These are phyloP conservation scores for Xylaria sp. DNA, from an alignment of 2,329 filamentous ascomycete species.

Conservation along the genomic window DNA sequence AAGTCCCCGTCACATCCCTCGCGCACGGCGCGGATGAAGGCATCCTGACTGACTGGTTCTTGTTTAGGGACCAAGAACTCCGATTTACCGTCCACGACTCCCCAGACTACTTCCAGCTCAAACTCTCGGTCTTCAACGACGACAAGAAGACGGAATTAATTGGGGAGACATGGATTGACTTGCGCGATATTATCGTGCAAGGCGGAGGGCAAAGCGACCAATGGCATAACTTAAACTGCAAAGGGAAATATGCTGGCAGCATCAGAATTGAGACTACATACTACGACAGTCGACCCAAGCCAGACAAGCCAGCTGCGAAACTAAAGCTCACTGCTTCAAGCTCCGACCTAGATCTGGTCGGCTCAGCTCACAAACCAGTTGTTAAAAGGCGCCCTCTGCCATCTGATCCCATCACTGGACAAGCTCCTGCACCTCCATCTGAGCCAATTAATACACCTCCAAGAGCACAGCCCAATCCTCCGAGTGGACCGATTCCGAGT, in stretches of 20 bases:
- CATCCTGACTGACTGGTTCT: constrained; percentile 36
- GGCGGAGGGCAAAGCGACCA: constrained; percentile 94
- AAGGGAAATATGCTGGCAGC: constrained; percentile 95
- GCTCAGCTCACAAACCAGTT: constrained; percentile 58
- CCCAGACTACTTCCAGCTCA: constrained; percentile 93
- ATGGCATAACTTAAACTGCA: constrained; percentile 89
- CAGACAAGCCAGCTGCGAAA: constrained; percentile 73
- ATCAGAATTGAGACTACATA: constrained; percentile 95
- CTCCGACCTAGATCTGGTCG: constrained; percentile 45
- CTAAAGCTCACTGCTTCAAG: constrained; percentile 56
- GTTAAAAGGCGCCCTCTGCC: constrained; percentile 88
- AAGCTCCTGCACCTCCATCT: constrained; percentile 55
- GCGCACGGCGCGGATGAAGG: background rate
- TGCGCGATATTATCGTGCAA: constrained; percentile 80
- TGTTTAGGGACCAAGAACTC: constrained; percentile 90
- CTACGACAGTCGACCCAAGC: constrained; percentile 88
- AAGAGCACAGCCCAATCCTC: constrained; percentile 57
- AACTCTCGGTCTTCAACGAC: constrained; percentile 96
- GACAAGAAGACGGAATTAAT: constrained; percentile 98
- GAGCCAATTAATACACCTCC: constrained; percentile 60
- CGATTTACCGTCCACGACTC: constrained; percentile 97
- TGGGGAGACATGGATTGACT: constrained; percentile 89
- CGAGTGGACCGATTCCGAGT: constrained; percentile 56
- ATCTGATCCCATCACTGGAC: constrained; percentile 74
- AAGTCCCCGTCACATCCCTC: constrained; percentile 51